phyloP scores from a whole-genome alignment of 176 grass and related monocot species.

The Poa pratensis region DNA sequence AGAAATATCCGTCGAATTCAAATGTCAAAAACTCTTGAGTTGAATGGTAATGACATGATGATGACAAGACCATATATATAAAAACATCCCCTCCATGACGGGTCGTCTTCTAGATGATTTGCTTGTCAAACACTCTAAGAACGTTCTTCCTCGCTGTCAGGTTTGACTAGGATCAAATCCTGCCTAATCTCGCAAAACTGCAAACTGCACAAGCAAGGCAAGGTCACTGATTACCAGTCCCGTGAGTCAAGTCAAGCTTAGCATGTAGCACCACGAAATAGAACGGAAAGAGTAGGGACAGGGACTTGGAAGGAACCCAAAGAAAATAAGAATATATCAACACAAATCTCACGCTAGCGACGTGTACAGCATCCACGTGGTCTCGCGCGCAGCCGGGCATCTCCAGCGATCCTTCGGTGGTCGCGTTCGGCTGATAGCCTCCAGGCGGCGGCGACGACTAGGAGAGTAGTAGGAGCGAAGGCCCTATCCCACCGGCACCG shows the following conservation, averaged over 20 bases:
- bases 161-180: conserved; percentile 23
- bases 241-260: conserved; percentile 26
- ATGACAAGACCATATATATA: not conserved
- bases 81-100: not conserved
- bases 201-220: conserved; percentile 16
- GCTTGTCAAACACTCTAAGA: conserved; percentile 50
- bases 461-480: not conserved
- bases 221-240: conserved; percentile 17
- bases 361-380: not conserved
- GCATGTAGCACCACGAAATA: conserved; percentile 10
- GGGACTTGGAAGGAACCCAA: conserved; percentile 1
- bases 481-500: not conserved
- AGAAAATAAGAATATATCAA: not conserved
- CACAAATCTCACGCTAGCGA: not conserved
- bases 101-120: conserved; percentile 31
- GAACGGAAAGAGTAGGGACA: conserved; percentile 31
- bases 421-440: not conserved
- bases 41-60: not conserved
- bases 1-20: not conserved
- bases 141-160: conserved; percentile 2
- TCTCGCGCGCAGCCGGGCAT: not conserved
- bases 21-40: not conserved
- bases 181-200: not conserved
- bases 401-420: conserved; percentile 43
- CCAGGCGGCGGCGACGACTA: not conserved